Evolutionary conservation across 192 early-diverging fungal genomes (phyloP), one percentile per base, ranked within the genome.

Genomic region (Backusella circina): DNA sequence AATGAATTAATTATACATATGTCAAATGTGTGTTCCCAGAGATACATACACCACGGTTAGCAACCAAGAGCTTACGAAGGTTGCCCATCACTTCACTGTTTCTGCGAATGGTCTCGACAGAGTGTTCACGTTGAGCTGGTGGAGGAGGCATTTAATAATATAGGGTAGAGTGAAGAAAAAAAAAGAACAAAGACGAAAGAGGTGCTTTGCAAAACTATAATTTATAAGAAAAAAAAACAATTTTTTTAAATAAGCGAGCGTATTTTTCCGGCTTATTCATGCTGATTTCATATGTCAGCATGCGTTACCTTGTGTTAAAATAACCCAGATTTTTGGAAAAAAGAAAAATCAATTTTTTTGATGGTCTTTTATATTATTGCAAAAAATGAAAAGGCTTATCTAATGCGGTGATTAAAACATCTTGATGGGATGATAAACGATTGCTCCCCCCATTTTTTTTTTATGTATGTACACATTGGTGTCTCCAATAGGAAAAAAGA

Each of bases 101-200:
- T 61, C 86, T 75, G 57, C 86, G 84, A 80, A 88, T 88, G 18
- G 86, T 88, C 54, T 88, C 86, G 73, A 88, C 86, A 4, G 86
- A 78, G 74, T 88, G 80, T 74, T 88, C 86, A 67, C 81, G 80
- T 57, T 39, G 44, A 65, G 76, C 72, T 36, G 75, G 72, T 35
- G 75, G 67, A 44, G 69, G 69, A 44, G 69, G 69, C 39, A 47
- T 47, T 28, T 47, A 47, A 41, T n/a, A 38, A 9, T n/a, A 5
- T 67, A 38, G 71, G 28, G 54, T 28, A 33, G 35, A 44, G 28
- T 39, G 74, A 50, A 67, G 51, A 33, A 44, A 37, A 73, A 57
- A 15, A 57, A 68, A 67, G 31, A 75, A 75, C 32, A 68, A 39
- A 69, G n/a, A 30, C 51, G 69, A 68, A 50, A 18, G 32, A 8